Conservation (phyloP, 2,329 filamentous ascomycete species). For the Thyridium curvatum region DNA sequence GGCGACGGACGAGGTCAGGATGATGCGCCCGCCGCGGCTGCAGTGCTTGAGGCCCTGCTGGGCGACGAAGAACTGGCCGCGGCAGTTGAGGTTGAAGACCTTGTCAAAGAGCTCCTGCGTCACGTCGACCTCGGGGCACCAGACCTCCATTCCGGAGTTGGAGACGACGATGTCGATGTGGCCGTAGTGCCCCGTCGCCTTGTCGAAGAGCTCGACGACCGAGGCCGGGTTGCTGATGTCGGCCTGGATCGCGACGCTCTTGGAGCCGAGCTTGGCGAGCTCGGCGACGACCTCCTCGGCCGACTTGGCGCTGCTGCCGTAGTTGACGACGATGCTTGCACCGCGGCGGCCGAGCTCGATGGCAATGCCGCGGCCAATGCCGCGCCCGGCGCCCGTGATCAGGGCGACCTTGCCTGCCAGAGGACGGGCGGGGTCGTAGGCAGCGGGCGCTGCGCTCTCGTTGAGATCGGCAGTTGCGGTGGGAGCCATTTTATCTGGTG, state of each 20-base stretch:
- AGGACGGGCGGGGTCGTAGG: constrained; percentile 7
- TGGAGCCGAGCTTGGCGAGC: constrained; percentile 49
- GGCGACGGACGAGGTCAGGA: constrained; percentile 67
- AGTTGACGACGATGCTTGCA: constrained; percentile 62
- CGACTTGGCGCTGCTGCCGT: constrained; percentile 46
- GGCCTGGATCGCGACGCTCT: constrained; percentile 54
- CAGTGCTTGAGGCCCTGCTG: constrained; percentile 69
- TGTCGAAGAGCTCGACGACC: constrained; percentile 58
- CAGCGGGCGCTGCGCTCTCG: background rate
- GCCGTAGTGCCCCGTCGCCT: constrained; percentile 60
- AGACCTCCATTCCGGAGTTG: constrained; percentile 66
- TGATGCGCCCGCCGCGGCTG: constrained; percentile 62
- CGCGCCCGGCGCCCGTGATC: constrained; percentile 59
- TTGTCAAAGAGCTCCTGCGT: constrained; percentile 65
- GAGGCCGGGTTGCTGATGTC: constrained; percentile 55
- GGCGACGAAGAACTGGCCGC: constrained; percentile 72
- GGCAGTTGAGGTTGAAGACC: constrained; percentile 65
- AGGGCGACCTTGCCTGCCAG: constrained; percentile 49
- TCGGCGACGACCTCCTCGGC: constrained; percentile 52
- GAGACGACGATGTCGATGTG: constrained; percentile 66
- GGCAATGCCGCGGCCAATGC: constrained; percentile 61
- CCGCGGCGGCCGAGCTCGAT: constrained; percentile 62
- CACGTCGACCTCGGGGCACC: constrained; percentile 64
- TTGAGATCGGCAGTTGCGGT: background rate
- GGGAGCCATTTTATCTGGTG: constrained; percentile 6